phyloP scores from a whole-genome alignment of 768 basidiomycete genomes.

The Rhizopogon sp. region DNA sequence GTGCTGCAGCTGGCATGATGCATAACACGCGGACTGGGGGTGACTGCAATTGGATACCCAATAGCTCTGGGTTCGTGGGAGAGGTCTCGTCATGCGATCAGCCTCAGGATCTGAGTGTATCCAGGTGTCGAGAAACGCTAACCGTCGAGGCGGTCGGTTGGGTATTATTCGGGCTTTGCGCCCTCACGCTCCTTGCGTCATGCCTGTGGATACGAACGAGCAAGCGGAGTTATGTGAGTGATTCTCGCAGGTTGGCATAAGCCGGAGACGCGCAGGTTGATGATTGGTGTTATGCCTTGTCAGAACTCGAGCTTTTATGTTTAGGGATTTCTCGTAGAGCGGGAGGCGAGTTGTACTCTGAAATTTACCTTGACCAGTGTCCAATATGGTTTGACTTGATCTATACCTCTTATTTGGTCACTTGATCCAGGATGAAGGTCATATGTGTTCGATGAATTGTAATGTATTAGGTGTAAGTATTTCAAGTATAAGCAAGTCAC shows the following conservation, averaged over 20 bases:
- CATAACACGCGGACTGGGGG: constrained; percentile 57
- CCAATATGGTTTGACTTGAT: background rate
- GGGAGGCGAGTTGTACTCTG: background rate
- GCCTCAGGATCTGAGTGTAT: constrained; percentile 14
- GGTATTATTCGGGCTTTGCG: constrained; percentile 65
- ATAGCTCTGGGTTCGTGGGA: constrained; percentile 23
- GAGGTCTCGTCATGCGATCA: constrained; percentile 19
- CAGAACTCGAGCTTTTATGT: constrained; percentile 32
- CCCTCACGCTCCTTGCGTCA: constrained; percentile 50
- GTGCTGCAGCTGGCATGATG: constrained; percentile 62
- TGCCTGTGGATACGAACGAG: constrained; percentile 44
- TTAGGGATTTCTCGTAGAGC: constrained; percentile 5
- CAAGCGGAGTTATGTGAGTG: constrained; percentile 35
- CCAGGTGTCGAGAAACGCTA: constrained; percentile 65
- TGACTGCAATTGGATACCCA: constrained; percentile 47
- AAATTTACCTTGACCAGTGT: background rate
- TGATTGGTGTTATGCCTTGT: constrained; percentile 8
- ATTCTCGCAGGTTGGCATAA: constrained; percentile 39
- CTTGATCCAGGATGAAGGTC: too few relatives aligned
- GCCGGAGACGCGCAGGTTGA: constrained; percentile 16
- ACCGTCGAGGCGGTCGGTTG: constrained; percentile 74
- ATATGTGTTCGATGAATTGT: too few relatives aligned
- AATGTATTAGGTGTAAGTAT: too few relatives aligned
- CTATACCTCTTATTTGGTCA: too few relatives aligned
- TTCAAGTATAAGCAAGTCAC: too few relatives aligned